Evolutionary conservation across 805 yeast species (phyloP).

Genomic region (Saccharomycopsis sp.): DNA sequence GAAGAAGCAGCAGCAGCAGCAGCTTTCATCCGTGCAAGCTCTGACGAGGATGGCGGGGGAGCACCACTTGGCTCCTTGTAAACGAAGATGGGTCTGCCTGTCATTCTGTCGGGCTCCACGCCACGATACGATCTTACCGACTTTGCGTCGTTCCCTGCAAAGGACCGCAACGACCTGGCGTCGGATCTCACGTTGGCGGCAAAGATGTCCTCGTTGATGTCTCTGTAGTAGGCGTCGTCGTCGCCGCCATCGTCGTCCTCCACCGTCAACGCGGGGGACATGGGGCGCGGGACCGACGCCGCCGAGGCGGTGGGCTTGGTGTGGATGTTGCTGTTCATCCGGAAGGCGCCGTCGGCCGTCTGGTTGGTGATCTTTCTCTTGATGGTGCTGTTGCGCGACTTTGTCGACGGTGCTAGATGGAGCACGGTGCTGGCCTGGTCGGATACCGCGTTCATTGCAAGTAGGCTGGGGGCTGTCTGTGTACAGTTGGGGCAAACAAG

Average conservation of each 20-base stretch:
- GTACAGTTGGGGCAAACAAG: no score
- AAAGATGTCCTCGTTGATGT: constrained; percentile 16
- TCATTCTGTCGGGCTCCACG: constrained; percentile 15
- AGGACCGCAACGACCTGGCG: constrained; percentile 14
- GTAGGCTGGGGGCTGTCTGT: not conserved
- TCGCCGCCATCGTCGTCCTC: constrained; percentile 3
- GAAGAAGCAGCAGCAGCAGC: no score
- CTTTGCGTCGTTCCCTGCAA: constrained; percentile 6
- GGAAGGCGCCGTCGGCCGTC: constrained; percentile 58
- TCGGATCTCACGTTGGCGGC: constrained; percentile 18
- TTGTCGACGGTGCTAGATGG: constrained; percentile 8
- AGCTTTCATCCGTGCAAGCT: no score
- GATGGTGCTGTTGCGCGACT: constrained; percentile 6
- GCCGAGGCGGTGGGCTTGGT: not conserved
- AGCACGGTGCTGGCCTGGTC: no score
- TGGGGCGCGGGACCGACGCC: constrained; percentile 5
- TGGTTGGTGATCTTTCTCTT: constrained; percentile 59
- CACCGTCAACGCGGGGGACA: constrained; percentile 11
- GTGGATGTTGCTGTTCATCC: not conserved
- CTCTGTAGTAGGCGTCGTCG: constrained; percentile 15
- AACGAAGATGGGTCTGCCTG: constrained; percentile 17
- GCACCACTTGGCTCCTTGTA: constrained; percentile 7
- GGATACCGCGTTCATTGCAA: not conserved
- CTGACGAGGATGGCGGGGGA: no score
- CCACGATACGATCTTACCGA: constrained; percentile 11